A percentile compares a stretch with the other conserved stretches of the same genome.
Evolutionary conservation across 129 eudicot species (phyloP).

Genomic region (Tagetes patula): DNA sequence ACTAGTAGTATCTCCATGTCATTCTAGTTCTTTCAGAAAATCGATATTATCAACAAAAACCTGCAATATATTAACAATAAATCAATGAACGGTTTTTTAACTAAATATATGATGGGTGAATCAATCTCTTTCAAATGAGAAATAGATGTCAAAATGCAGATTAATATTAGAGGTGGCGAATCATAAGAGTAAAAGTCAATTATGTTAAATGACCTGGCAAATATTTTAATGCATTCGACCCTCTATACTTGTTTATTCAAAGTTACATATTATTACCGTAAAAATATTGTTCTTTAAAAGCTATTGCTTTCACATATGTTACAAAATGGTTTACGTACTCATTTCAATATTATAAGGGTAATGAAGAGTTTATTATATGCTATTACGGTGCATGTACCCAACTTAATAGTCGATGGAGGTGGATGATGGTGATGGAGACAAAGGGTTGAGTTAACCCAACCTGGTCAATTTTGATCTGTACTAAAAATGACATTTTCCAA

Average conservation of each 20-base stretch:
- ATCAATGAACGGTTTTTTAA: background rate
- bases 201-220: background rate
- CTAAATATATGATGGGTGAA: background rate
- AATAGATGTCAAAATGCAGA: background rate
- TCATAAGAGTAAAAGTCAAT: background rate
- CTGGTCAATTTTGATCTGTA: background rate
- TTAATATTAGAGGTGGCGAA: background rate
- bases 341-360: background rate
- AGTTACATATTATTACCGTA: background rate
- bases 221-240: background rate
- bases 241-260: background rate
- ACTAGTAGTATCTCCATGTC: constrained; percentile 21
- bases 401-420: too few relatives aligned
- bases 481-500: background rate
- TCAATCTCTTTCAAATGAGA: background rate
- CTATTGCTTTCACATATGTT: background rate
- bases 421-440: too few relatives aligned
- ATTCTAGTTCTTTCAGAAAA: constrained; percentile 77
- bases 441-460: background rate
- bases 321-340: background rate
- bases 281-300: background rate
- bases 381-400: too few relatives aligned
- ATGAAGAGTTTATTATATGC: too few relatives aligned
- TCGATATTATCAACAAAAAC: constrained; percentile 72
- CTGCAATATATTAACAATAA: constrained; percentile 33